phyloP scores from a whole-genome alignment of 495 filamentous ascomycete genomes.

The Penicillium cataractarum region DNA sequence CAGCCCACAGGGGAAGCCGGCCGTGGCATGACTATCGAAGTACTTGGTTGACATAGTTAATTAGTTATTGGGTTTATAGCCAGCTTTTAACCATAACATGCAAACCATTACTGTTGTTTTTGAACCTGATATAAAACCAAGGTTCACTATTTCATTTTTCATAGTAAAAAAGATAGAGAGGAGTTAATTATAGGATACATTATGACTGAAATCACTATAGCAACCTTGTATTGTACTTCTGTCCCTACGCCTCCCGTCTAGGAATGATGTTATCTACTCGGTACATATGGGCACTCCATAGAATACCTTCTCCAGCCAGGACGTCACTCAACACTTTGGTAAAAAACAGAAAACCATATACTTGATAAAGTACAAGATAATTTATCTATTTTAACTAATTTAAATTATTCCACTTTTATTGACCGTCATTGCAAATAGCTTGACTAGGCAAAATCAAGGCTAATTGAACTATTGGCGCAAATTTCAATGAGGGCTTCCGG shows the following conservation, averaged over 20 bases:
- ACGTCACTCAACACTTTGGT: not conserved
- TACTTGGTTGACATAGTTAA: too few species aligned
- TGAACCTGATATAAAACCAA: too few species aligned
- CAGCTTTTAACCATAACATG: too few species aligned
- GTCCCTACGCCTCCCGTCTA: not conserved
- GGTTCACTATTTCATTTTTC: too few species aligned
- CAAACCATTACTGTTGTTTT: too few species aligned
- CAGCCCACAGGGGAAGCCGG: not conserved
- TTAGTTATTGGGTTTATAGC: too few species aligned
- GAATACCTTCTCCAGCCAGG: not conserved
- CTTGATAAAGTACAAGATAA: too few species aligned
- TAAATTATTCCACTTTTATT: not conserved
- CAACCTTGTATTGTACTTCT: not conserved
- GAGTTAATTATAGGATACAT: too few species aligned
- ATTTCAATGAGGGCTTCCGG: constrained; percentile 2
- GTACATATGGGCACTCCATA: constrained; percentile 3
- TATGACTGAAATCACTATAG: not conserved
- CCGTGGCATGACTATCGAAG: constrained; percentile 2
- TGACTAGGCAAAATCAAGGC: constrained; percentile 23
- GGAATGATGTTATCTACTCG: constrained; percentile 7
- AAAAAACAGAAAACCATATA: not conserved
- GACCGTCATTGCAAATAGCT: constrained; percentile 6
- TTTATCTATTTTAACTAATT: too few species aligned
- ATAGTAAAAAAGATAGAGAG: too few species aligned
- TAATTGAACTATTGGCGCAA: constrained; percentile 10